These are phyloP conservation scores for Ophiostoma piceae DNA, from an alignment of 2,329 filamentous ascomycete species.

Conservation along the genomic window DNA sequence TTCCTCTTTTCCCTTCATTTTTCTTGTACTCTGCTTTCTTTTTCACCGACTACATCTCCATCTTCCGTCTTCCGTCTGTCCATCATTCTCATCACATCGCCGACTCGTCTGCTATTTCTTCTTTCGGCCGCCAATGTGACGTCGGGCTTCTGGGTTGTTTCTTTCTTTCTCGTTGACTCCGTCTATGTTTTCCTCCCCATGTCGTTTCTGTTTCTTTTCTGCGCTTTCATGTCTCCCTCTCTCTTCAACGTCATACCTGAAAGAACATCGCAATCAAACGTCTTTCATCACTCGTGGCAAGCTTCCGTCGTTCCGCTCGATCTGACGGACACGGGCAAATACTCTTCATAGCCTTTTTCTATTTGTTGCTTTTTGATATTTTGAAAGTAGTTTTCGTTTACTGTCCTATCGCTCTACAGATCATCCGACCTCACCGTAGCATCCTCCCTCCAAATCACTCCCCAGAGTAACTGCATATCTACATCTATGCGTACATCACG, in stretches of 20 bases:
- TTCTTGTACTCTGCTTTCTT: background rate
- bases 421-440: background rate
- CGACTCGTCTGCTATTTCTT: constrained; percentile 1
- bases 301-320: background rate
- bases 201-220: background rate
- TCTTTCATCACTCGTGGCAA: background rate
- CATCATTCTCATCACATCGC: constrained; percentile 1
- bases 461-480: background rate
- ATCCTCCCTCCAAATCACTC: background rate
- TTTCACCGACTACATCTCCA: background rate
- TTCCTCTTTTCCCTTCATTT: background rate
- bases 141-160: background rate
- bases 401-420: background rate
- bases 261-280: background rate
- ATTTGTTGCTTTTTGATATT: background rate
- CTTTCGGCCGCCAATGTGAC: background rate
- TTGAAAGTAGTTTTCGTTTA: background rate
- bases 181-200: background rate
- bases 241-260: constrained; percentile 9
- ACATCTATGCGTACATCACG: background rate
- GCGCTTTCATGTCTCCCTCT: background rate
- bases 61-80: background rate
- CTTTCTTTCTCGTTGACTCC: background rate
- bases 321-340: background rate
- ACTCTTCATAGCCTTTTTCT: background rate